phyloP scores from a whole-genome alignment of 2,329 filamentous ascomycete species.

The Pestalotiopsis sp. region DNA sequence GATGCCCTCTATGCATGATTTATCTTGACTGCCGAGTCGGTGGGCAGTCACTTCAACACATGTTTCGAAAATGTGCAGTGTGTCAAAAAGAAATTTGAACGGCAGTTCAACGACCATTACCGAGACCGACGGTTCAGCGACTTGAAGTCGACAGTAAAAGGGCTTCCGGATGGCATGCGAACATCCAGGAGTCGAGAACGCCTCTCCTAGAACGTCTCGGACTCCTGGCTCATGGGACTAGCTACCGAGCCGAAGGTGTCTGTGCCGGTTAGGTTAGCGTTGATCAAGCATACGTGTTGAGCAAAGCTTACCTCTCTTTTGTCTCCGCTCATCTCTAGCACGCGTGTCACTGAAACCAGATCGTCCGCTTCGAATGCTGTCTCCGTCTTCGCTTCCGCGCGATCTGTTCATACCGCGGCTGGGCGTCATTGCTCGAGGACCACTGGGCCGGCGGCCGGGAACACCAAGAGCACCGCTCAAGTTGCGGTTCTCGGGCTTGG shows the following conservation, averaged over 20 bases:
- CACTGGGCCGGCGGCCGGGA: constrained; percentile 58
- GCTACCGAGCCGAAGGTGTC: constrained; percentile 57
- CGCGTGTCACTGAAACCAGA: constrained; percentile 2
- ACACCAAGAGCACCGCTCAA: constrained; percentile 55
- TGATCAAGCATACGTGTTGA: constrained; percentile 15
- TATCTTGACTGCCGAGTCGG: neutral
- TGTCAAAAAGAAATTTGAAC: neutral
- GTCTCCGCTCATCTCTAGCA: constrained; percentile 45
- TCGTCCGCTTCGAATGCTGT: constrained; percentile 32
- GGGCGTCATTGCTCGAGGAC: constrained; percentile 64
- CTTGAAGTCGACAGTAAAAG: constrained; percentile 32
- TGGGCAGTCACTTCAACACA: neutral
- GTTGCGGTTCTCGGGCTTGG: constrained; percentile 60
- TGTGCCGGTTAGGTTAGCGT: constrained; percentile 23
- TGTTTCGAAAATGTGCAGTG: neutral
- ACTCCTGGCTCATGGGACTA: constrained; percentile 48
- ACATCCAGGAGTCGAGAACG: constrained; percentile 31
- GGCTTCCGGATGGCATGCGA: constrained; percentile 27
- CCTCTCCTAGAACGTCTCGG: constrained; percentile 54
- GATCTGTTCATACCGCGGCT: constrained; percentile 44
- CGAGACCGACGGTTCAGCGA: constrained; percentile 6
- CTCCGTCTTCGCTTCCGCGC: constrained; percentile 45
- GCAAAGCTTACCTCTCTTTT: constrained; percentile 58
- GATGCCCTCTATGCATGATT: neutral
- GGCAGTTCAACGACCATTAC: neutral